Conservation (phyloP, 2,329 filamentous ascomycete species). For the Botrytis fabae region DNA sequence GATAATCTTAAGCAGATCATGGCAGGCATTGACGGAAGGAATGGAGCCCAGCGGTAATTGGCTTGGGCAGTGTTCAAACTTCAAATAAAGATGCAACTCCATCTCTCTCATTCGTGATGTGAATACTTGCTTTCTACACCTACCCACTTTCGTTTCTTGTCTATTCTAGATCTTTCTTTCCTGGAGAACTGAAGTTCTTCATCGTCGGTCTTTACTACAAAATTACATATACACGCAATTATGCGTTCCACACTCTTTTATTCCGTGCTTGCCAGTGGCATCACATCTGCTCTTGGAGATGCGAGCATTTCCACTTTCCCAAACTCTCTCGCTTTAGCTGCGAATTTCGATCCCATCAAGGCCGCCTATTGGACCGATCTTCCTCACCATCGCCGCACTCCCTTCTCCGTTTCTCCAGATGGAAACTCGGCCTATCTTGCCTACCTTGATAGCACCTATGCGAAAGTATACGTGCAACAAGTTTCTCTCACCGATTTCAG, state of each 20-base stretch:
- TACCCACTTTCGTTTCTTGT: neutral
- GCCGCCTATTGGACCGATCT: slow-evolving; percentile 61
- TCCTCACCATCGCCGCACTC: slow-evolving; percentile 61
- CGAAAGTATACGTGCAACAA: slow-evolving; percentile 57
- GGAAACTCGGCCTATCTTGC: slow-evolving; percentile 60
- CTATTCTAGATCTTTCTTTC: slow-evolving; percentile 1
- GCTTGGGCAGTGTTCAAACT: neutral
- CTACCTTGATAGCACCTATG: slow-evolving; percentile 57
- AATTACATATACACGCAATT: slow-evolving; percentile 1
- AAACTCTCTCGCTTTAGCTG: slow-evolving; percentile 50
- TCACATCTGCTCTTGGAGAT: slow-evolving; percentile 29
- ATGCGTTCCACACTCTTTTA: slow-evolving; percentile 33
- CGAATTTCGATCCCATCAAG: slow-evolving; percentile 57
- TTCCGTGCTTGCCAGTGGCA: slow-evolving; percentile 30
- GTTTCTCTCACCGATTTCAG: slow-evolving; percentile 56
- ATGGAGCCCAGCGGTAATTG: slow-evolving; percentile 5
- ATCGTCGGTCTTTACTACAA: slow-evolving; percentile 15
- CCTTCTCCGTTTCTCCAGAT: slow-evolving; percentile 62
- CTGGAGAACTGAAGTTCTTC: slow-evolving; percentile 6
- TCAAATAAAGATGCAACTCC: slow-evolving; percentile 2
- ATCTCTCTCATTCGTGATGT: neutral
- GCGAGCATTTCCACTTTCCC: slow-evolving; percentile 38
- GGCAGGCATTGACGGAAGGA: neutral
- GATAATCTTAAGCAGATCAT: slow-evolving; percentile 13
- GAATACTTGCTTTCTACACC: neutral